A percentile compares a stretch with the other conserved stretches of the same genome.
Evolutionary conservation across 768 basidiomycete species (phyloP).

Genomic region (Naganishia friedmannii): DNA sequence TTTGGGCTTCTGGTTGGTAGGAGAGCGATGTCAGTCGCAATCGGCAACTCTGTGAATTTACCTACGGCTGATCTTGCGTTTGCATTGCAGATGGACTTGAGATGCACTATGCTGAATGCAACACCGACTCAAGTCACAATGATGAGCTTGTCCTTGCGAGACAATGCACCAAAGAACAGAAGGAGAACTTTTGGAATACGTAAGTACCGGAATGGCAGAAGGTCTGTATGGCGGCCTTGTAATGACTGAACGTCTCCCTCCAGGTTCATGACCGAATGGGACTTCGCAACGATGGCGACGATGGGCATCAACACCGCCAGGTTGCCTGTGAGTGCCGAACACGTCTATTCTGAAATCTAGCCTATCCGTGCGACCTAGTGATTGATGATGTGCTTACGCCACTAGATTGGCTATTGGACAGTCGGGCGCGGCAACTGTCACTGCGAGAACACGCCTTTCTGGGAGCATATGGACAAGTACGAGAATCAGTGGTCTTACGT

Average conservation of each 20-base stretch:
- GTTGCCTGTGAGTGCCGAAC: slow-evolving; percentile 43
- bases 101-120: slow-evolving; percentile 59
- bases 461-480: slow-evolving; percentile 42
- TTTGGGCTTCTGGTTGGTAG: slow-evolving; percentile 69
- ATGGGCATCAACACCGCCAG: slow-evolving; percentile 47
- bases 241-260: background rate
- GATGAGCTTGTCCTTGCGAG: slow-evolving; percentile 46
- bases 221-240: too few relatives aligned
- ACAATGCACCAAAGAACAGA: slow-evolving; percentile 55
- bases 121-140: background rate
- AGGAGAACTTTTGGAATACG: slow-evolving; percentile 40
- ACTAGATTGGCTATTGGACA: slow-evolving; percentile 45
- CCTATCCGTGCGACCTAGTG: background rate
- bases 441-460: slow-evolving; percentile 44
- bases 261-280: slow-evolving; percentile 48
- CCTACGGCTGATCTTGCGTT: background rate
- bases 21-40: slow-evolving; percentile 59
- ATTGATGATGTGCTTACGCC: background rate
- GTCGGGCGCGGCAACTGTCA: slow-evolving; percentile 29
- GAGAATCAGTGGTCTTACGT: slow-evolving; percentile 44
- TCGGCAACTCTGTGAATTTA: background rate
- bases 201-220: slow-evolving; percentile 30
- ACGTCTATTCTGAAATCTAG: background rate
- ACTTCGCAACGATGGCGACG: slow-evolving; percentile 41
- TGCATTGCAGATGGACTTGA: slow-evolving; percentile 57